Base-by-base conservation (phyloP, 495 filamentous ascomycete species). In the Astrothelium macrocarpum region DNA sequence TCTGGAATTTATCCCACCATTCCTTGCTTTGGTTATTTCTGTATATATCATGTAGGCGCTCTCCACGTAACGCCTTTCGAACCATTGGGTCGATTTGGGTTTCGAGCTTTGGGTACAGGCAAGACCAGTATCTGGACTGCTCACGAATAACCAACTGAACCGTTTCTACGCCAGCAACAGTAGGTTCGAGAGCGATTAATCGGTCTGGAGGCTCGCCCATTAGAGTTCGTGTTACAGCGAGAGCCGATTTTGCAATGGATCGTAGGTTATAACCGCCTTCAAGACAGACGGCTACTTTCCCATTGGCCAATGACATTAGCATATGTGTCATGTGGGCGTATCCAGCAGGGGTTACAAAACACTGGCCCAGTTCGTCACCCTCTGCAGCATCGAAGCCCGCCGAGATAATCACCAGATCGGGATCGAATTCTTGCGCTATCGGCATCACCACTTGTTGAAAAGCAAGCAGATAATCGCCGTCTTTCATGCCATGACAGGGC, bases 261-360 rank as follows among this genome's bases (percentile, higher is more conserved):
- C 83, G 78, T 53, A 97, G 84, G 69, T 99, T 96, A 72, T 99
- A 99, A 23, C 94, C 94, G 59, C 94, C 94, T 80, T 90, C 94
- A 16, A 98, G 78, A 71, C 92, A 96, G 28, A 95, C 90, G 11
- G 89, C 90, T 53, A 97, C 80, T 72, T 94, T 96, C 42, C 94
- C 94, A 53, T 85, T 79, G 1, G 94, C 92, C n/a, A 99, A 82
- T 14, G 87, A 87, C 91, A 97, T 97, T 20, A 99, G 82, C 92
- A 97, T 96, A 70, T 96, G 90, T 10, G 95, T 97, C 94, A 99
- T 97, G 70, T 97, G 93, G 23, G 91, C 90, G 72, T 97, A 99
- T 70, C 95, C 93, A 26, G 85, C 75, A 0, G 94, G 94, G 0
- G 91, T 86, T 4, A 97, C 93, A 68, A 87, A 91, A 72, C 95